A percentile compares a stretch with the other conserved stretches of the same genome.
phyloP scores from a whole-genome alignment of 1,284 basidiomycete species.

The Salmacisia buchloeana region DNA sequence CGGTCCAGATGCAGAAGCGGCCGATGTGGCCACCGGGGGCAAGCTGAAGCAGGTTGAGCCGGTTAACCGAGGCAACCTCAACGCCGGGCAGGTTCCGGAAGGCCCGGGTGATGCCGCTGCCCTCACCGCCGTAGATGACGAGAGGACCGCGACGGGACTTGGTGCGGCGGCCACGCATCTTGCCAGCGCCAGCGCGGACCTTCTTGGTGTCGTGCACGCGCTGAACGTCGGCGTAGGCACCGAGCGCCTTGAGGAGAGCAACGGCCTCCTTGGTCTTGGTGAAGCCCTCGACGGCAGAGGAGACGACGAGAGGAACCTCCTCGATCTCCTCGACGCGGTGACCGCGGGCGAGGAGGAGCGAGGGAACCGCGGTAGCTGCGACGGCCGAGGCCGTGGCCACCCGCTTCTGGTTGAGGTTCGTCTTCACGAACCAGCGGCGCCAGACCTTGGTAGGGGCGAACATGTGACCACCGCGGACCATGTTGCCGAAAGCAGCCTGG shows the following conservation, averaged over 20 bases:
- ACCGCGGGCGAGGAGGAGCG: slow-evolving; percentile 95
- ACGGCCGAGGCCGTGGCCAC: slow-evolving; percentile 97
- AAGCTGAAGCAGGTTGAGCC: slow-evolving; percentile 96
- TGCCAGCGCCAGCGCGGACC: slow-evolving; percentile 94
- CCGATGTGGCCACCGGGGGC: slow-evolving; percentile 99
- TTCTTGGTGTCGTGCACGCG: slow-evolving; percentile 98
- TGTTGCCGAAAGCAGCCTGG: slow-evolving; percentile 88
- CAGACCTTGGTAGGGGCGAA: slow-evolving; percentile 99
- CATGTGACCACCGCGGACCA: slow-evolving; percentile 82
- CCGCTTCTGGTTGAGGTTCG: slow-evolving; percentile 98
- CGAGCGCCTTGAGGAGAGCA: slow-evolving; percentile 72
- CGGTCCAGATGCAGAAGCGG: slow-evolving; percentile 99
- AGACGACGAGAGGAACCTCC: slow-evolving; percentile 92
- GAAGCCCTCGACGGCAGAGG: slow-evolving; percentile 73
- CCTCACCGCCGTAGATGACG: slow-evolving; percentile 86
- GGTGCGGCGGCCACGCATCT: slow-evolving; percentile 93
- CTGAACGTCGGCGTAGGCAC: slow-evolving; percentile 85
- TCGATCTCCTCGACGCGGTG: slow-evolving; percentile 97
- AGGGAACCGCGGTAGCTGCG: slow-evolving; percentile 94
- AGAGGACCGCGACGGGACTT: slow-evolving; percentile 96
- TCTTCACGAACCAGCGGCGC: slow-evolving; percentile 99
- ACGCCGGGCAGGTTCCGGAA: slow-evolving; percentile 99
- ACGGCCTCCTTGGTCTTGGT: slow-evolving; percentile 98
- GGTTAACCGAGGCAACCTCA: slow-evolving; percentile 88
- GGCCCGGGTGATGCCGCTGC: slow-evolving; percentile 94